These are phyloP conservation scores for Cordyceps sp. DNA, from an alignment of 2,329 filamentous ascomycete genomes.

Conservation along the genomic window DNA sequence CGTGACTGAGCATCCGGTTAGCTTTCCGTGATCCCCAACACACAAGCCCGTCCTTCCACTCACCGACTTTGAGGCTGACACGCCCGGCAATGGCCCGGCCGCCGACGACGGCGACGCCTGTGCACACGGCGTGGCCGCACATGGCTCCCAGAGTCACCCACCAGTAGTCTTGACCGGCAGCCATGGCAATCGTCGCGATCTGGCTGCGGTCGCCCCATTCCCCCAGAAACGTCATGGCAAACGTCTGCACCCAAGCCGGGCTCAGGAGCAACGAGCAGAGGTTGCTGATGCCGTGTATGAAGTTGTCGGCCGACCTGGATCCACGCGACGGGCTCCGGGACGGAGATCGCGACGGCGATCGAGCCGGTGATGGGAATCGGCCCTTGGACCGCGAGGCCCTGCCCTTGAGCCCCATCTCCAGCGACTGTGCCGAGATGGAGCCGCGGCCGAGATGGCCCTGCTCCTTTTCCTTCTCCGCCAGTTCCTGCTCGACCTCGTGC, in stretches of 20 bases:
- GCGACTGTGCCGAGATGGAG: slow-evolving; percentile 54
- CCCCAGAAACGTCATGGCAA: slow-evolving; percentile 95
- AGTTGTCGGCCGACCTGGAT: slow-evolving; percentile 18
- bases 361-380: slow-evolving; percentile 62
- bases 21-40: slow-evolving; percentile 1
- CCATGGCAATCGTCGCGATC: slow-evolving; percentile 98
- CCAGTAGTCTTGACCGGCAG: slow-evolving; percentile 96
- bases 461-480: slow-evolving; percentile 84
- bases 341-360: slow-evolving; percentile 65
- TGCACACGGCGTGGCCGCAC: slow-evolving; percentile 76
- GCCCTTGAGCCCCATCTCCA: slow-evolving; percentile 62
- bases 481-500: slow-evolving; percentile 87
- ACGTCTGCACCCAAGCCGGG: slow-evolving; percentile 97
- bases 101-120: slow-evolving; percentile 77
- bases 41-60: slow-evolving; percentile 21
- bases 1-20: slow-evolving; percentile 48
- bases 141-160: slow-evolving; percentile 89
- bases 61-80: slow-evolving; percentile 92
- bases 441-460: slow-evolving; percentile 44
- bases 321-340: slow-evolving; percentile 40
- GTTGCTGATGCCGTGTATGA: slow-evolving; percentile 58
- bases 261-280: slow-evolving; percentile 76
- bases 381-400: slow-evolving; percentile 58
- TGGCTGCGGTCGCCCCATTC: slow-evolving; percentile 98
- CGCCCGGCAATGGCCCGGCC: slow-evolving; percentile 82